These are phyloP conservation scores for Exophiala sp. DNA, from an alignment of 2,329 filamentous ascomycete genomes.

Conservation along the genomic window DNA sequence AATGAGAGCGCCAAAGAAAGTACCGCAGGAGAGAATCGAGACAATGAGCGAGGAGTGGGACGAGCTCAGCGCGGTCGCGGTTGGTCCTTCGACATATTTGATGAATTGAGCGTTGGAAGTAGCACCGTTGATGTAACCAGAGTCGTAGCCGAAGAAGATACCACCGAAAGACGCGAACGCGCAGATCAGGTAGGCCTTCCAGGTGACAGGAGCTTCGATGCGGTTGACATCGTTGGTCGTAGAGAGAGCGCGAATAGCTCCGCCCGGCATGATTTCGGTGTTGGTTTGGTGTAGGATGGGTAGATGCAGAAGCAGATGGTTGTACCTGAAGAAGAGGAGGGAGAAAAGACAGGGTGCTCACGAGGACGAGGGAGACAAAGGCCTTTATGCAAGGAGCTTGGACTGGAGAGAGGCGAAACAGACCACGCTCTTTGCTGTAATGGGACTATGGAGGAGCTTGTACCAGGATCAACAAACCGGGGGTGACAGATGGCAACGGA, in stretches of 20 bases:
- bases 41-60: slow-evolving; percentile 61
- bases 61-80: slow-evolving; percentile 39
- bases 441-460: slow-evolving; percentile 1
- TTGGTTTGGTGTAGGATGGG: not conserved
- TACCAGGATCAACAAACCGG: slow-evolving; percentile 3
- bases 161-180: slow-evolving; percentile 60
- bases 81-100: slow-evolving; percentile 32
- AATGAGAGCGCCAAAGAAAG: slow-evolving; percentile 74
- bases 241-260: slow-evolving; percentile 16
- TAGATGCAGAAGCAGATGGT: not conserved
- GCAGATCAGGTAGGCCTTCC: slow-evolving; percentile 61
- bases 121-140: slow-evolving; percentile 54
- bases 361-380: not conserved
- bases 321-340: not conserved
- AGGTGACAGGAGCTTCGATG: slow-evolving; percentile 57
- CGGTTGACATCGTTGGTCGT: slow-evolving; percentile 46
- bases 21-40: slow-evolving; percentile 73
- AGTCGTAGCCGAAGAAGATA: slow-evolving; percentile 60
- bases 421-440: not conserved
- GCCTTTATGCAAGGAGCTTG: not conserved
- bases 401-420: not conserved
- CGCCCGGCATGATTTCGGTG: slow-evolving; percentile 13
- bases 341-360: not conserved
- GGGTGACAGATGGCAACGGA: not conserved
- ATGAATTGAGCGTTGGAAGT: slow-evolving; percentile 51